Conservation (phyloP, 2,329 filamentous ascomycete genomes). For the Diaporthe sp. region DNA sequence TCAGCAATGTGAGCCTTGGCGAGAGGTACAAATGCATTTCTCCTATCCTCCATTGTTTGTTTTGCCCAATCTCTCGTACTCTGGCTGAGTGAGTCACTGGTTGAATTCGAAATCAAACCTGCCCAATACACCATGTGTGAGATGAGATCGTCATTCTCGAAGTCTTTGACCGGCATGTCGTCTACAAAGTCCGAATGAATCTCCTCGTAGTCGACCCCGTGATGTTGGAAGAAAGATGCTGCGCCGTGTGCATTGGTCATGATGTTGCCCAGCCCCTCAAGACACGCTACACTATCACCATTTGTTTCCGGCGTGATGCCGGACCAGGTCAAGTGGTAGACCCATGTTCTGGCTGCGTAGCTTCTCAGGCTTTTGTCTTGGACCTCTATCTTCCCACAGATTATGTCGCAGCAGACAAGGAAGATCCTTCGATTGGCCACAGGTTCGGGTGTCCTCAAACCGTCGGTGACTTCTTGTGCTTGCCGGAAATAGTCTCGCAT, state of each 20-base stretch:
- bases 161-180: neutral
- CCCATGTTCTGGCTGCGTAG: neutral
- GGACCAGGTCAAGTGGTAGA: neutral
- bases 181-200: neutral
- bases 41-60: neutral
- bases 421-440: conserved; percentile 21
- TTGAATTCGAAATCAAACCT: neutral
- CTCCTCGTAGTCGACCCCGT: neutral
- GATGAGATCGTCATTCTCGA: neutral
- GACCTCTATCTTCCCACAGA: conserved; percentile 8
- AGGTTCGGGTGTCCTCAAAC: neutral
- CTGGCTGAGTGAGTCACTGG: neutral
- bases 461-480: neutral
- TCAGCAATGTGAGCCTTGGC: neutral
- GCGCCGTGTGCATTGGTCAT: neutral
- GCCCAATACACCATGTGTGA: neutral
- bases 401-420: conserved; percentile 27
- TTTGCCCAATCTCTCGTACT: neutral
- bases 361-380: conserved; percentile 12
- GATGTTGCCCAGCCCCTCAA: conserved; percentile 1
- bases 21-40: neutral
- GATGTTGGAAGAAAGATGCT: neutral
- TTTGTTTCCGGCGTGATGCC: neutral
- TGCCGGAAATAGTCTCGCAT: conserved; percentile 8
- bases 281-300: neutral